Evolutionary conservation across 2,329 filamentous ascomycete genomes (phyloP).

Genomic region (Talaromyces piceae): DNA sequence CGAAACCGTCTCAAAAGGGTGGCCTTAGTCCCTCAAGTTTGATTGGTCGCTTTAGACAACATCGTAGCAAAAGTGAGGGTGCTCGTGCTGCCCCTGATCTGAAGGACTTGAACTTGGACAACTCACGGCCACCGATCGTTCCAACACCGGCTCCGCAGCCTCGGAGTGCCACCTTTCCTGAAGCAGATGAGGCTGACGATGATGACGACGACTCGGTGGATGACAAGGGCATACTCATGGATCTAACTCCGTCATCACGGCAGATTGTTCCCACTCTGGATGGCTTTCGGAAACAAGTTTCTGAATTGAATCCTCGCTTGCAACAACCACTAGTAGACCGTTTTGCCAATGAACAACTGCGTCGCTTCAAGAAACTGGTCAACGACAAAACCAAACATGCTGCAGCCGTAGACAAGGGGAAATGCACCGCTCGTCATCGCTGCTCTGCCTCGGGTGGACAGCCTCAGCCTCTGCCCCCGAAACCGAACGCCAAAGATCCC

Average conservation of each 20-base stretch:
- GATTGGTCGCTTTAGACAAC: constrained; percentile 34
- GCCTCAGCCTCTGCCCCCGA: constrained; percentile 54
- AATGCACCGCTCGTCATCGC: constrained; percentile 54
- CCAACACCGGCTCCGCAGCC: background rate
- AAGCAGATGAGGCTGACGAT: constrained; percentile 49
- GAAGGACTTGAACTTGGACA: constrained; percentile 1
- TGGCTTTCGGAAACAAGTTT: constrained; percentile 69
- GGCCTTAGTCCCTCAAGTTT: constrained; percentile 42
- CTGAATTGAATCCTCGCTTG: constrained; percentile 66
- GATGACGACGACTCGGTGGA: constrained; percentile 51
- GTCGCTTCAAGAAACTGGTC: constrained; percentile 70
- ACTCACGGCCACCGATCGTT: background rate
- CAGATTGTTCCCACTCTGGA: constrained; percentile 63
- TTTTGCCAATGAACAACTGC: constrained; percentile 71
- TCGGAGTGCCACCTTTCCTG: background rate
- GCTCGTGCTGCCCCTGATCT: constrained; percentile 38
- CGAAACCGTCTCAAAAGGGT: constrained; percentile 24
- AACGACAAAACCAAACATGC: constrained; percentile 64
- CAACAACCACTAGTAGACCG: constrained; percentile 65
- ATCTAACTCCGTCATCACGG: constrained; percentile 56
- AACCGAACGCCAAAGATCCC: constrained; percentile 44
- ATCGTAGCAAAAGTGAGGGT: constrained; percentile 53
- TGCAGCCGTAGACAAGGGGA: constrained; percentile 47
- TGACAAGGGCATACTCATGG: constrained; percentile 55
- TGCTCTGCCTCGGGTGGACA: constrained; percentile 64